A percentile compares a stretch with the other conserved stretches of the same genome.
phyloP scores from a whole-genome alignment of 192 early-diverging fungal species.

The Podila verticillata region DNA sequence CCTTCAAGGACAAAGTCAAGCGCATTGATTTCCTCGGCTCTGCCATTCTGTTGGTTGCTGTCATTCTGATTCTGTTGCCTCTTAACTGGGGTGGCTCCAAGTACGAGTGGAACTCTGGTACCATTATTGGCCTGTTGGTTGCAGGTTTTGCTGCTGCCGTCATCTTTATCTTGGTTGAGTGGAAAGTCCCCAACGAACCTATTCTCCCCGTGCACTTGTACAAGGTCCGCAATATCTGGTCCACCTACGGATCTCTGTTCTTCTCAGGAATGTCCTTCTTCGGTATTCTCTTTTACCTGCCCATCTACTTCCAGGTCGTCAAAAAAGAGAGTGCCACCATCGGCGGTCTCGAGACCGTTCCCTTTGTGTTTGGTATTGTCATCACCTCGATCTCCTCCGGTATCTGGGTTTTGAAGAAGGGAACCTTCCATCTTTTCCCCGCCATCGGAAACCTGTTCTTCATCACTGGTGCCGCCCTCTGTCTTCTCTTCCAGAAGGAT shows the following conservation, averaged over 20 bases:
- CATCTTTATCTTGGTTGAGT: slow-evolving; percentile 64
- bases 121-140: slow-evolving; percentile 64
- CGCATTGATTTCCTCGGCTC: slow-evolving; percentile 71
- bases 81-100: slow-evolving; percentile 69
- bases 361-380: slow-evolving; percentile 66
- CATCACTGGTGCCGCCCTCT: slow-evolving; percentile 64
- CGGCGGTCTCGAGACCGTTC: slow-evolving; percentile 71
- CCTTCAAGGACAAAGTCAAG: slow-evolving; percentile 61
- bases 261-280: slow-evolving; percentile 68
- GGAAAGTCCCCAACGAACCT: slow-evolving; percentile 65
- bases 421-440: slow-evolving; percentile 58
- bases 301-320: slow-evolving; percentile 72
- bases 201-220: slow-evolving; percentile 62
- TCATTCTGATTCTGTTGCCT: slow-evolving; percentile 67
- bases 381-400: slow-evolving; percentile 63
- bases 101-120: slow-evolving; percentile 67
- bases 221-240: slow-evolving; percentile 65
- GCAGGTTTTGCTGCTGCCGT: slow-evolving; percentile 55
- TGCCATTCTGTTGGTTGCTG: slow-evolving; percentile 55
- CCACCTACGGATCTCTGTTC: slow-evolving; percentile 59
- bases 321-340: slow-evolving; percentile 61
- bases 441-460: slow-evolving; percentile 63
- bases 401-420: slow-evolving; percentile 62
- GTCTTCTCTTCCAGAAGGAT: slow-evolving; percentile 62
- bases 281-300: slow-evolving; percentile 69